Base-by-base conservation (phyloP, 2,329 filamentous ascomycete genomes). In the Fusarium beomiforme region DNA sequence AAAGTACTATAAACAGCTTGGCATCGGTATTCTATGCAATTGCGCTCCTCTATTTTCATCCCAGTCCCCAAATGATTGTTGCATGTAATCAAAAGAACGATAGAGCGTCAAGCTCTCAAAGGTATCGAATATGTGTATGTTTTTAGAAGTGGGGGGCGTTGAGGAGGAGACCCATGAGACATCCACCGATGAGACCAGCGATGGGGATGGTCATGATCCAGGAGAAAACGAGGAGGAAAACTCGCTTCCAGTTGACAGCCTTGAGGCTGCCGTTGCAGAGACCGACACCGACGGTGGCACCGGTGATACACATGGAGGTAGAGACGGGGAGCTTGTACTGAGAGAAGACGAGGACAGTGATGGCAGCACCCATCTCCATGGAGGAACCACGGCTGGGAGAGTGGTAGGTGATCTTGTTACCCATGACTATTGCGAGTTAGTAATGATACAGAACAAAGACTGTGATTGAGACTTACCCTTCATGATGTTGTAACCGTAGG, bases 401-500 rank as follows among this genome's bases (percentile, higher is more conserved):
- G 81, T 92, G 90, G 80, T 92, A 92, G 63, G 91, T 93, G 79
- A 93, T 90, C 81, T 92, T 92, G 86, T 94, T 94, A 57, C 92
- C 92, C 91, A 94, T 93, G 81, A 92, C 90, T 90, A 71, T 51
- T n/a, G 4, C 8, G 21, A 50, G 63, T 77, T 64, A 77, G 75
- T n/a, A 0, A 0, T 36, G 37, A 10, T 47, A n/a, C 41, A 13
- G 8, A 24, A 17, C 14, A 0, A 14, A n/a, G 2, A 24, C 34
- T 26, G n/a, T 4, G n/a, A 4, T n/a, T 17, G 17, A 11, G 10
- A 71, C 86, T 80, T 81, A 89, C 88, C 89, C 83, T 92, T 93
- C 91, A 94, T 94, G 82, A 94, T 94, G 84, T 94, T 93, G 84
- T 93, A 94, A 13, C 92, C 92, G 75, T 93, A 94, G 17, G 91